A percentile compares a stretch with the other conserved stretches of the same genome.
Evolutionary conservation across 2,329 filamentous ascomycete species (phyloP).

Genomic region (Phialemoniopsis sp.): DNA sequence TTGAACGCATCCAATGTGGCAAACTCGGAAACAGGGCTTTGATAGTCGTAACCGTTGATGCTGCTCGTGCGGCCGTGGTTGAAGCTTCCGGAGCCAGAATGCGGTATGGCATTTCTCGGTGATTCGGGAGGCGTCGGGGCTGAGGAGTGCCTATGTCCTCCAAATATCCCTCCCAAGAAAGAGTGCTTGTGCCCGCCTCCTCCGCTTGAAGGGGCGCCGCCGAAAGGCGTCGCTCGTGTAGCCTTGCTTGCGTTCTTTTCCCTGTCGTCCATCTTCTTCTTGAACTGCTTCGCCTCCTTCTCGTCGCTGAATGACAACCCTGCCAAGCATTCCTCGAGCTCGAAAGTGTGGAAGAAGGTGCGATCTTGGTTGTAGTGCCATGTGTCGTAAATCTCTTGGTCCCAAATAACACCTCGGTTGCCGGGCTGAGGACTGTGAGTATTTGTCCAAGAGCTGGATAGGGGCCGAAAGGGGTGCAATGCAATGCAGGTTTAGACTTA

Average conservation of each 20-base stretch:
- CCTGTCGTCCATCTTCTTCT: constrained; percentile 94
- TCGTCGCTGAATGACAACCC: constrained; percentile 92
- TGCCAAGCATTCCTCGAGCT: constrained; percentile 87
- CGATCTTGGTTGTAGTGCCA: constrained; percentile 96
- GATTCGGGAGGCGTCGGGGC: constrained; percentile 55
- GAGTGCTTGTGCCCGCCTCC: constrained; percentile 31
- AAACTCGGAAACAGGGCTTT: constrained; percentile 46
- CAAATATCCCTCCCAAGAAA: constrained; percentile 58
- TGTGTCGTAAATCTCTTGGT: constrained; percentile 94
- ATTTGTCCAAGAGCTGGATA: background rate
- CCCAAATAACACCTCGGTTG: constrained; percentile 86
- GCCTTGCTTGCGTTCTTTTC: constrained; percentile 93
- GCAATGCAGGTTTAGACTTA: constrained; percentile 36
- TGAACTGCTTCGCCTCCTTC: constrained; percentile 94
- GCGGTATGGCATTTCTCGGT: constrained; percentile 28
- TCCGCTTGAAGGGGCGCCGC: constrained; percentile 37
- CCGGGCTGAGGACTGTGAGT: constrained; percentile 50
- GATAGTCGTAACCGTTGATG: constrained; percentile 29
- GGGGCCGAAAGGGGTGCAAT: background rate
- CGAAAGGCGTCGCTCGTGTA: constrained; percentile 75
- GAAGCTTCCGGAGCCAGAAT: constrained; percentile 22
- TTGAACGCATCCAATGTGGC: constrained; percentile 61
- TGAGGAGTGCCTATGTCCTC: constrained; percentile 56
- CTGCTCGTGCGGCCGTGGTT: constrained; percentile 34
- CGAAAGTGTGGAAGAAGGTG: constrained; percentile 96